Evolutionary conservation across 2,329 filamentous ascomycete genomes (phyloP).

Genomic region (Xylariomycetidae sp.): DNA sequence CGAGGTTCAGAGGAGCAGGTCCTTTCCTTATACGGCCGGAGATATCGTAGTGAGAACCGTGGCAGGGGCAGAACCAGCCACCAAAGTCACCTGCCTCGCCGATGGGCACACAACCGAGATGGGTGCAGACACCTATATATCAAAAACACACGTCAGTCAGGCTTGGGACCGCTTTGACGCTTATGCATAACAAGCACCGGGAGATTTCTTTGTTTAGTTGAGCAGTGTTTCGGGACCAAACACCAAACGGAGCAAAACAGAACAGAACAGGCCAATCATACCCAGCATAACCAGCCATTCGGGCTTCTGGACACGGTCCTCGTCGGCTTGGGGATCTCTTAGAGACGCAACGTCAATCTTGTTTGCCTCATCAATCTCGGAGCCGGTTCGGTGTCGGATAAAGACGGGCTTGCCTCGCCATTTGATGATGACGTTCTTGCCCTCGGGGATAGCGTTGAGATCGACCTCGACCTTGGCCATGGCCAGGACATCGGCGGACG

Average conservation of each 20-base stretch:
- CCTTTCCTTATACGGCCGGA: slow-evolving; percentile 97
- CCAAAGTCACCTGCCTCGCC: slow-evolving; percentile 97
- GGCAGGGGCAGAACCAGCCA: slow-evolving; percentile 99
- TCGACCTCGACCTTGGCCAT: slow-evolving; percentile 99
- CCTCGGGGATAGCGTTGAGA: slow-evolving; percentile 87
- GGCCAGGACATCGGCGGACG: slow-evolving; percentile 94
- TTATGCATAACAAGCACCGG: slow-evolving; percentile 1
- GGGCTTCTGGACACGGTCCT: slow-evolving; percentile 93
- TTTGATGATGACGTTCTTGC: slow-evolving; percentile 99
- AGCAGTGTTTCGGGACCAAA: too few relatives aligned
- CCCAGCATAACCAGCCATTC: slow-evolving; percentile 99
- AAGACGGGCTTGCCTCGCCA: slow-evolving; percentile 99
- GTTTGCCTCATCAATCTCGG: slow-evolving; percentile 94
- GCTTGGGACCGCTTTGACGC: not conserved
- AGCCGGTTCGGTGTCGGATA: slow-evolving; percentile 92
- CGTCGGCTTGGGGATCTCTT: slow-evolving; percentile 86
- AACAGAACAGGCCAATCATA: slow-evolving; percentile 36
- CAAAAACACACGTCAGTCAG: slow-evolving; percentile 11
- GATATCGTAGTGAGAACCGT: slow-evolving; percentile 99
- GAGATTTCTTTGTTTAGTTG: not conserved
- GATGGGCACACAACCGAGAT: slow-evolving; percentile 98
- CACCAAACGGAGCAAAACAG: too few relatives aligned
- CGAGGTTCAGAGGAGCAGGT: slow-evolving; percentile 94
- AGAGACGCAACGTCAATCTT: slow-evolving; percentile 75
- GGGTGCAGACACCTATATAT: slow-evolving; percentile 84